A percentile compares a stretch with the other conserved stretches of the same genome.
These are phyloP conservation scores for Camelina neglecta DNA, from an alignment of 345 rosid genomes.

Conservation along the genomic window DNA sequence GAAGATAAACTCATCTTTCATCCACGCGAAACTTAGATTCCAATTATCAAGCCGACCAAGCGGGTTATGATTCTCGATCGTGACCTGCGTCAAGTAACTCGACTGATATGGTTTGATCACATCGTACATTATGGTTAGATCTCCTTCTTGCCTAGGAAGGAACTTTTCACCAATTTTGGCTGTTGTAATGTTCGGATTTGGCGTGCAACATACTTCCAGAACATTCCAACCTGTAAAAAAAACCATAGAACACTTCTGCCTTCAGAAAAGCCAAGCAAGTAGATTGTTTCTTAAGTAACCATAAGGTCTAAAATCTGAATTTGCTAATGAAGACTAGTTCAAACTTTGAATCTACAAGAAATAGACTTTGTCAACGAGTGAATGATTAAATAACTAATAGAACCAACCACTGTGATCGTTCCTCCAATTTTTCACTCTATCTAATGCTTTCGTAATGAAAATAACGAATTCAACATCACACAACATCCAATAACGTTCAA, in stretches of 20 bases:
- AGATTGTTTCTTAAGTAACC: background rate
- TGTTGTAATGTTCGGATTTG: slow-evolving; percentile 45
- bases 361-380: slow-evolving; percentile 35
- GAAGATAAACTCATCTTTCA: slow-evolving; percentile 74
- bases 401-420: slow-evolving; percentile 7
- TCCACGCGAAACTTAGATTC: slow-evolving; percentile 89
- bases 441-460: slow-evolving; percentile 14
- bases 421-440: background rate
- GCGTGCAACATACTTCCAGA: slow-evolving; percentile 75
- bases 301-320: slow-evolving; percentile 1
- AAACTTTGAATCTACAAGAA: slow-evolving; percentile 17
- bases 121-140: slow-evolving; percentile 88
- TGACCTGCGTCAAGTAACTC: slow-evolving; percentile 71
- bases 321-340: slow-evolving; percentile 32
- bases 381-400: background rate
- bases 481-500: background rate
- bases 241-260: background rate
- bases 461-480: slow-evolving; percentile 5
- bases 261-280: slow-evolving; percentile 8
- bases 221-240: slow-evolving; percentile 52
- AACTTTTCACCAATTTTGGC: slow-evolving; percentile 52
- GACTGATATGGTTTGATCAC: slow-evolving; percentile 63
- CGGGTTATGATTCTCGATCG: slow-evolving; percentile 74
- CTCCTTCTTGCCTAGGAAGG: slow-evolving; percentile 73
- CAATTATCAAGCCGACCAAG: slow-evolving; percentile 89